Base-by-base conservation (phyloP, 176 grass and related monocot genomes). In the Calamus simplicifolius region DNA sequence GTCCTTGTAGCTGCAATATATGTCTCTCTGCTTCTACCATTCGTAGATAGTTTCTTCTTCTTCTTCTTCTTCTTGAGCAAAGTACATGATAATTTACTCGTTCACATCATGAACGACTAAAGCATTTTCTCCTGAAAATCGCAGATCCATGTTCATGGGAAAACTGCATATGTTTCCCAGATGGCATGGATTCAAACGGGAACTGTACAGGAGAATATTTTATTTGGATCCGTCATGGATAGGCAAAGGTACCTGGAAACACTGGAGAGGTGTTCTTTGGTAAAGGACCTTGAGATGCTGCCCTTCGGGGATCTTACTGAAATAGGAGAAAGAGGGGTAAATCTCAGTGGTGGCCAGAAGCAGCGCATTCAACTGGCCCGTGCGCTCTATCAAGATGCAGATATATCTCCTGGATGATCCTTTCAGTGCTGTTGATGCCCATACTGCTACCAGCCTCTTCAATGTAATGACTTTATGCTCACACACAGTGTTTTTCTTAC, bases 101-200 rank as follows among this genome's bases (percentile, higher is more conserved):
- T n/a, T n/a, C n/a, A n/a, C n/a, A n/a, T n/a, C n/a, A n/a, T n/a
- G n/a, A n/a, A n/a, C n/a, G 7, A 59, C 26, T 58, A n/a, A 28
- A 52, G 53, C 53, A 23, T 69, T 38, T 75, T 68, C 10, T 51
- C 48, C 30, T 16, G 35, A 48, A 48, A 59, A 35, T 64, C 78
- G 57, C 69, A 97, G 92, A 85, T 91, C 68, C 77, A 91, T 70
- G 92, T 85, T 67, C 80, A 28, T 30, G 92, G 87, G 58, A 85
- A 77, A 63, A 75, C 73, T 71, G 87, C 87, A 19, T 92, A 88
- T 73, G 93, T 97, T 64, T 85, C 87, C 67, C 93, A 91, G 78
- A 85, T 63, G 80, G 87, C 92, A 67, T 91, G 87, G 87, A 97
- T 97, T 73, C 92, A 97, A 80, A 82, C 84, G 19, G 92, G 92